Conservation (phyloP, 2,329 filamentous ascomycete species). For the Aspergillus fijiensis region DNA sequence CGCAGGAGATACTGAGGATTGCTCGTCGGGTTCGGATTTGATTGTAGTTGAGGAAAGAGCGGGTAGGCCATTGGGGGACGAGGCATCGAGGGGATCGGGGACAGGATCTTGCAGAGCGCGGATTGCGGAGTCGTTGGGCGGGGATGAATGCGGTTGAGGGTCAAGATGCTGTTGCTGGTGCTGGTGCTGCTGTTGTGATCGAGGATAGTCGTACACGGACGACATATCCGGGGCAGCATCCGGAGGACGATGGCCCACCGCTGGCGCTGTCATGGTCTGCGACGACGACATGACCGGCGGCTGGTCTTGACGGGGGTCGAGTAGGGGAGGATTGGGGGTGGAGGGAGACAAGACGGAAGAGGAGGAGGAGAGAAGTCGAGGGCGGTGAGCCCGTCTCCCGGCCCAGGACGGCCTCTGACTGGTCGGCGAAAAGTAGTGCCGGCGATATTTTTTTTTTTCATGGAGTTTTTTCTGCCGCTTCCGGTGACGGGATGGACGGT, state of each 20-base stretch:
- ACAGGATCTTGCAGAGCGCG: conserved; percentile 41
- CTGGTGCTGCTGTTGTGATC: conserved; percentile 23
- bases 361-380: conserved; percentile 20
- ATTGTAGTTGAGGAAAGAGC: conserved; percentile 29
- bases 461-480: conserved; percentile 7
- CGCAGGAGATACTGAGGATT: conserved; percentile 15
- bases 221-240: conserved; percentile 44
- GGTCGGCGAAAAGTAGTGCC: not conserved
- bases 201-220: conserved; percentile 42
- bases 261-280: conserved; percentile 50
- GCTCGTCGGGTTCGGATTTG: conserved; percentile 34
- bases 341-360: conserved; percentile 13
- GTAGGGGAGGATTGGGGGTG: conserved; percentile 16
- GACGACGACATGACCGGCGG: conserved; percentile 47
- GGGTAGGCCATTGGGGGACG: conserved; percentile 29
- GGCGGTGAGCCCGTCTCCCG: conserved; percentile 6
- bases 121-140: conserved; percentile 41
- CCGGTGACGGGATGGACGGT: not conserved
- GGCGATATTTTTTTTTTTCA: conserved; percentile 8
- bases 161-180: conserved; percentile 12
- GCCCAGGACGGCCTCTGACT: conserved; percentile 3
- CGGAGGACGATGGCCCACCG: conserved; percentile 47
- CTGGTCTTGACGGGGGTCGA: conserved; percentile 21
- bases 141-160: conserved; percentile 24
- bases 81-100: conserved; percentile 19